These are phyloP conservation scores for Echria macrotheca DNA, from an alignment of 495 filamentous ascomycete genomes.

Conservation along the genomic window DNA sequence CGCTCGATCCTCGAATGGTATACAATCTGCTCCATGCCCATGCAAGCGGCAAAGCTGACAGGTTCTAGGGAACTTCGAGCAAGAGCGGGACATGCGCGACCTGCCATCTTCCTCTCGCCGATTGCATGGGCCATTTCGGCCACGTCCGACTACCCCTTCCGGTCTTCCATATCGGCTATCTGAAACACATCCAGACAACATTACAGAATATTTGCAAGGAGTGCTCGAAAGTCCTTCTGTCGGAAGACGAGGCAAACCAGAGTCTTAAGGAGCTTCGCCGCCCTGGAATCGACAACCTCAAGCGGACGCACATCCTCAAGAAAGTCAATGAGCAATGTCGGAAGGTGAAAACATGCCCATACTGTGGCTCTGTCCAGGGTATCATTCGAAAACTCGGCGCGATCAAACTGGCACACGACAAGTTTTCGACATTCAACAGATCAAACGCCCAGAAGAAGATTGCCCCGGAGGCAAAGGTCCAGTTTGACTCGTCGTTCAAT, in stretches of 20 bases:
- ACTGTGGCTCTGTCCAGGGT: slow-evolving; percentile 77
- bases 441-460: slow-evolving; percentile 81
- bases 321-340: slow-evolving; percentile 81
- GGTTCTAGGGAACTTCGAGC: slow-evolving; percentile 65
- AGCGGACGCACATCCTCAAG: slow-evolving; percentile 72
- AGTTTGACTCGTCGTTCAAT: slow-evolving; percentile 77
- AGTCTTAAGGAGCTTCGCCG: slow-evolving; percentile 73
- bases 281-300: slow-evolving; percentile 80
- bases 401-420: slow-evolving; percentile 90
- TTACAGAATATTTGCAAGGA: slow-evolving; percentile 93
- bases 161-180: slow-evolving; percentile 91
- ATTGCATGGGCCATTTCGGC: slow-evolving; percentile 93
- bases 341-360: slow-evolving; percentile 70
- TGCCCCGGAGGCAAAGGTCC: slow-evolving; percentile 68
- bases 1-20: slow-evolving; percentile 62
- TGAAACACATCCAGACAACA: slow-evolving; percentile 82
- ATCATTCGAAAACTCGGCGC: slow-evolving; percentile 81
- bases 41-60: slow-evolving; percentile 37
- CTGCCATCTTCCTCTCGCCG: slow-evolving; percentile 67
- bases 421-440: slow-evolving; percentile 77
- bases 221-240: slow-evolving; percentile 71
- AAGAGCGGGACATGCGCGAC: slow-evolving; percentile 69
- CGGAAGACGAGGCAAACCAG: slow-evolving; percentile 63
- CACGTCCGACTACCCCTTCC: slow-evolving; percentile 85
- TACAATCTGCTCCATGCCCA: background rate